Conservation (phyloP, 306 rosid species). For the Pterocarpus macrocarpus region DNA sequence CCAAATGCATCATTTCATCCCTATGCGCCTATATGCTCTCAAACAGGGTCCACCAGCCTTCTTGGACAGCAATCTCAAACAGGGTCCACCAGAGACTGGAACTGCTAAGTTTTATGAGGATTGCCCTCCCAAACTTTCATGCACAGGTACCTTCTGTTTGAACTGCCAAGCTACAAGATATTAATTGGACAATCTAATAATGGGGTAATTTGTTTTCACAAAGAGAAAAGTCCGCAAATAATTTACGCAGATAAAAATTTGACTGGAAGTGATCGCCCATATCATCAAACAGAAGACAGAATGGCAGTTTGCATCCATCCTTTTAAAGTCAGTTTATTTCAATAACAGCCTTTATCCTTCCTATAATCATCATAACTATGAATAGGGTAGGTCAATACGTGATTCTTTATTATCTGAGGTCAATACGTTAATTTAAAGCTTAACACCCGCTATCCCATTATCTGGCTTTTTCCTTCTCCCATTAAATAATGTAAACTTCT, state of each 20-base stretch:
- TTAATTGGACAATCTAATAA: slow-evolving; percentile 43
- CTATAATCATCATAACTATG: slow-evolving; percentile 5
- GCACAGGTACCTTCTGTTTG: slow-evolving; percentile 64
- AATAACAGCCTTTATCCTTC: background rate
- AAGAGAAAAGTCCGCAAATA: background rate
- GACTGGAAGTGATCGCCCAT: background rate
- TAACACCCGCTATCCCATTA: background rate
- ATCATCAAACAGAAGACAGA: slow-evolving; percentile 4
- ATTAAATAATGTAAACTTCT: background rate
- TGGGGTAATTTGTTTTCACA: background rate
- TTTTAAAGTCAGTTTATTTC: background rate
- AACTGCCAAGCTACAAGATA: slow-evolving; percentile 68
- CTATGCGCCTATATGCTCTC: too few relatives aligned
- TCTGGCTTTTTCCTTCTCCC: background rate
- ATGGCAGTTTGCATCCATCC: slow-evolving; percentile 18
- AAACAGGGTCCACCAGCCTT: slow-evolving; percentile 54
- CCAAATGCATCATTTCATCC: too few relatives aligned
- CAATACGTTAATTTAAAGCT: background rate
- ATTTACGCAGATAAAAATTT: background rate
- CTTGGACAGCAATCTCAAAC: slow-evolving; percentile 74
- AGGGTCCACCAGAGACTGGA: slow-evolving; percentile 93
- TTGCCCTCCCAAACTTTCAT: slow-evolving; percentile 66
- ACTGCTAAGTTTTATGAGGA: slow-evolving; percentile 70
- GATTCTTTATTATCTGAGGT: background rate
- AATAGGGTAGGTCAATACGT: background rate